Conservation (phyloP, 192 early-diverging fungal species). For the Backusella luteola region DNA sequence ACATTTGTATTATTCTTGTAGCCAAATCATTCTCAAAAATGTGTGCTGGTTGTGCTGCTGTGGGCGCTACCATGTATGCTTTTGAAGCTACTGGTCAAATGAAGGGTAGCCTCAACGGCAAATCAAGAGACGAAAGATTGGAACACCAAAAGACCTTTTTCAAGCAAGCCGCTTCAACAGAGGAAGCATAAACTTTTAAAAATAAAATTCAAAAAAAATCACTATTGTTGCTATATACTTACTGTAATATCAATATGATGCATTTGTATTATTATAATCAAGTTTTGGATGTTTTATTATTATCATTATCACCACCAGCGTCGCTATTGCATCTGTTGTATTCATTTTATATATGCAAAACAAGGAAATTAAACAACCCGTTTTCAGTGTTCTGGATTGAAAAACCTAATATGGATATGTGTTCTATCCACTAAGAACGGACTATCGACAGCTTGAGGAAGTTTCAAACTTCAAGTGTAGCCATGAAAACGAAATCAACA, state of each 20-base stretch:
- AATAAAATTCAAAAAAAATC: background rate
- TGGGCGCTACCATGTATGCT: slow-evolving; percentile 64
- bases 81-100: slow-evolving; percentile 63
- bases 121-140: slow-evolving; percentile 40
- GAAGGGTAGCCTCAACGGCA: slow-evolving; percentile 48
- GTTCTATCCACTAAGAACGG: no score
- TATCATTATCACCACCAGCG: background rate
- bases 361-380: no score
- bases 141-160: slow-evolving; percentile 44
- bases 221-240: background rate
- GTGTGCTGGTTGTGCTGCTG: slow-evolving; percentile 58
- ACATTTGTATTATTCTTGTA: background rate
- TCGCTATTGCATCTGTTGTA: no score
- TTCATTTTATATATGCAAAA: no score
- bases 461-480: no score
- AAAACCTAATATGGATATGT: no score
- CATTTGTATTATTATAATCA: background rate
- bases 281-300: background rate
- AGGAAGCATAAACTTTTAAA: slow-evolving; percentile 5
- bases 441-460: no score
- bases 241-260: background rate
- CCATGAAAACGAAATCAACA: no score
- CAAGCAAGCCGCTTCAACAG: slow-evolving; percentile 18
- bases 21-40: slow-evolving; percentile 60
- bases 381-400: no score